Evolutionary conservation across 257 asterid species (phyloP).

Genomic region (Penstemon newberryi): DNA sequence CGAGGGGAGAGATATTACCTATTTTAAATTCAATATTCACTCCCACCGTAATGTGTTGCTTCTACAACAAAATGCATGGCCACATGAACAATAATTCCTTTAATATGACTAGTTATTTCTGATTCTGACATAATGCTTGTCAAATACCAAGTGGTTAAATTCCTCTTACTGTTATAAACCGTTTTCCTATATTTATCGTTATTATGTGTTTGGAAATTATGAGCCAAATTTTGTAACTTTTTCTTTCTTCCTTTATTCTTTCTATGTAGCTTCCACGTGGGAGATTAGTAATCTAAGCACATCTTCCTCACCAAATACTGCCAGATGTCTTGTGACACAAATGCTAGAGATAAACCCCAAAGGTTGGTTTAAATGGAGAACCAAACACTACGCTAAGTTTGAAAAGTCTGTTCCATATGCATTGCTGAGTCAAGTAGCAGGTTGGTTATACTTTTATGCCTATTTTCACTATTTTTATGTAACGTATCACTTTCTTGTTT

Average conservation of each 20-base stretch:
- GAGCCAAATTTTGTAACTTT: slow-evolving; percentile 24
- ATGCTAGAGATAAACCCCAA: slow-evolving; percentile 78
- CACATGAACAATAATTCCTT: slow-evolving; percentile 14
- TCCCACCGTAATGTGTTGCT: slow-evolving; percentile 18
- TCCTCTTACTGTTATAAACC: neutral
- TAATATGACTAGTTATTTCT: neutral
- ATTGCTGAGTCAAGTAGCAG: slow-evolving; percentile 93
- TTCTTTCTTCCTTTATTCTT: slow-evolving; percentile 31
- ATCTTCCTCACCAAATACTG: slow-evolving; percentile 45
- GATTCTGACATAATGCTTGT: slow-evolving; percentile 9
- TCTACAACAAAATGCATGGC: slow-evolving; percentile 22
- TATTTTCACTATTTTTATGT: slow-evolving; percentile 11
- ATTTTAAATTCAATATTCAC: slow-evolving; percentile 3
- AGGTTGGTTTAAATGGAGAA: slow-evolving; percentile 90
- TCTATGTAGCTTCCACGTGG: slow-evolving; percentile 85
- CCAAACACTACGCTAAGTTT: slow-evolving; percentile 57
- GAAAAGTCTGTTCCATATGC: slow-evolving; percentile 89
- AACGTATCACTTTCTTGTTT: neutral
- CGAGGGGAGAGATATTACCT: slow-evolving; percentile 18
- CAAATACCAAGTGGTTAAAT: neutral
- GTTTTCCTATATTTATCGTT: neutral
- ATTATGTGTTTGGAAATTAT: slow-evolving; percentile 11
- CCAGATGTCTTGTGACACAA: slow-evolving; percentile 77
- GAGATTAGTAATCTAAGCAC: slow-evolving; percentile 73
- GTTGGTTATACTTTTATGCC: slow-evolving; percentile 46